A percentile compares a stretch with the other conserved stretches of the same genome.
phyloP scores from a whole-genome alignment of 2,329 filamentous ascomycete genomes.

The Diplocarpon mali region DNA sequence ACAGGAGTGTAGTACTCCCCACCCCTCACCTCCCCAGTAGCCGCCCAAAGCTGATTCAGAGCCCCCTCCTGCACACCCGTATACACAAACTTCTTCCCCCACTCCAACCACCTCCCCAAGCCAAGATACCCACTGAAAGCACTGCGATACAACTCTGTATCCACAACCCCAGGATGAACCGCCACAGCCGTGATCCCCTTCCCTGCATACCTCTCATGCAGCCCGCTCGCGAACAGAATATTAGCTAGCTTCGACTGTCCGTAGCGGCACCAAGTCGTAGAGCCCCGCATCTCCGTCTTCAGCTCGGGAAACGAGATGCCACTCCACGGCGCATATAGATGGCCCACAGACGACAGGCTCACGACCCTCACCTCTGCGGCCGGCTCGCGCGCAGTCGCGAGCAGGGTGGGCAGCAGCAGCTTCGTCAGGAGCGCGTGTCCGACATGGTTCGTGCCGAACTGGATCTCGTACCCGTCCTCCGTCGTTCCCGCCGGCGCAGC shows the following conservation, averaged over 20 bases:
- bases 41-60: slow-evolving; percentile 10
- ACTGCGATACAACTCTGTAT: slow-evolving; percentile 7
- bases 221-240: slow-evolving; percentile 2
- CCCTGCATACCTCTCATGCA: slow-evolving; percentile 3
- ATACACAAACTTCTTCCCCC: slow-evolving; percentile 3
- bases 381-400: slow-evolving; percentile 18
- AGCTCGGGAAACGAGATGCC: slow-evolving; percentile 27
- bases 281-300: slow-evolving; percentile 16
- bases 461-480: slow-evolving; percentile 36
- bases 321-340: not conserved
- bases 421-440: slow-evolving; percentile 37
- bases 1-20: slow-evolving; percentile 32
- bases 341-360: slow-evolving; percentile 10
- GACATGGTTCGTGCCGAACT: slow-evolving; percentile 40
- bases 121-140: slow-evolving; percentile 5
- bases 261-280: slow-evolving; percentile 10
- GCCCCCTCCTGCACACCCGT: slow-evolving; percentile 7
- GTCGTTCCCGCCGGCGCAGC: slow-evolving; percentile 29
- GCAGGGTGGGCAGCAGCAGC: slow-evolving; percentile 28
- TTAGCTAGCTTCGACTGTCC: slow-evolving; percentile 17
- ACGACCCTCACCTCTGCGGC: slow-evolving; percentile 18
- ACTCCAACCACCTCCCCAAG: slow-evolving; percentile 3
- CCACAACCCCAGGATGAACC: slow-evolving; percentile 15
- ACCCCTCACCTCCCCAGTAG: slow-evolving; percentile 18
- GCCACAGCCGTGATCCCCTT: slow-evolving; percentile 7